A percentile compares a stretch with the other conserved stretches of the same genome.
Conservation (phyloP, 441 rosid genomes). For the Erysimum cheiri region DNA sequence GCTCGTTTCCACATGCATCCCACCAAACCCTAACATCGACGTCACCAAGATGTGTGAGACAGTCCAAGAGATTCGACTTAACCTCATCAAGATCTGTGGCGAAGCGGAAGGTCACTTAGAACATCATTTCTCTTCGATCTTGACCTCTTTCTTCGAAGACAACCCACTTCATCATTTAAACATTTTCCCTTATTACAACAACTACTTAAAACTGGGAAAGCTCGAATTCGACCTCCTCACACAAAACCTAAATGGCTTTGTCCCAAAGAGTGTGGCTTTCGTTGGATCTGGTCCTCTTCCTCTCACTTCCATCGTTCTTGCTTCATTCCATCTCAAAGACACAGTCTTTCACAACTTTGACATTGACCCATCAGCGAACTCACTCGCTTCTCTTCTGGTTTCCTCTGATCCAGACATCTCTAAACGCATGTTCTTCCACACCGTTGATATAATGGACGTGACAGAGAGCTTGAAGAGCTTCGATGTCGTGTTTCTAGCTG, state of each 20-base stretch:
- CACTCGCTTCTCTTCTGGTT: conserved; percentile 56
- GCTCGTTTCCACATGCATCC: conserved; percentile 79
- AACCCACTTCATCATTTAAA: conserved; percentile 71
- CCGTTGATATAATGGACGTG: conserved; percentile 62
- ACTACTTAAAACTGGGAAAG: conserved; percentile 74
- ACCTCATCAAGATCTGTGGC: conserved; percentile 74
- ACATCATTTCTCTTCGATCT: conserved; percentile 66
- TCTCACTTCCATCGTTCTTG: conserved; percentile 79
- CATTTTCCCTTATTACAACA: conserved; percentile 72
- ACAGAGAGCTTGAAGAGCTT: conserved; percentile 57
- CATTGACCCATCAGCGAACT: conserved; percentile 70
- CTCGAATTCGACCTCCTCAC: conserved; percentile 71
- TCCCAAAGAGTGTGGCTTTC: conserved; percentile 67
- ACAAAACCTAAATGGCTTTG: conserved; percentile 48
- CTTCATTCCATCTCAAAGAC: conserved; percentile 61
- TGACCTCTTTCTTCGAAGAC: conserved; percentile 57
- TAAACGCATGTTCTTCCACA: conserved; percentile 70
- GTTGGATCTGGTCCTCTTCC: conserved; percentile 96
- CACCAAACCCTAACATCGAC: conserved; percentile 66
- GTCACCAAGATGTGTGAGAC: conserved; percentile 57
- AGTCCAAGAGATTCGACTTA: conserved; percentile 65
- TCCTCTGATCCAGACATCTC: conserved; percentile 69
- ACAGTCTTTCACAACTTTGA: conserved; percentile 83
- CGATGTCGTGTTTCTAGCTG: conserved; percentile 88
- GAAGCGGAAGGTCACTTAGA: conserved; percentile 77